phyloP scores from a whole-genome alignment of 352 stramenopile genomes.

The Phytopythium mirpurense region DNA sequence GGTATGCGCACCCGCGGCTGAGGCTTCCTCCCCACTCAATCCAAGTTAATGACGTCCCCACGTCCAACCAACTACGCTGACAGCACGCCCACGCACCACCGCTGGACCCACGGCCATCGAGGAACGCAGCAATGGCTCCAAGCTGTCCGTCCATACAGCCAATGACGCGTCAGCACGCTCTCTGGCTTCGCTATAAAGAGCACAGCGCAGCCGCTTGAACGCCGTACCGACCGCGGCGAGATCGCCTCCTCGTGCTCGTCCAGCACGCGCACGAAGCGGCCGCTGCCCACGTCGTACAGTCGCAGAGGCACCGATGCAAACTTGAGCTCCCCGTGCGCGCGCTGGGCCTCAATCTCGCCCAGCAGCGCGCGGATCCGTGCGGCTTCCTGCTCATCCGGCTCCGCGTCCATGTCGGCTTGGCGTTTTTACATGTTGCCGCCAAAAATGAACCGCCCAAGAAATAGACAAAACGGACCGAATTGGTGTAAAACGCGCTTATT shows the following conservation, averaged over 20 bases:
- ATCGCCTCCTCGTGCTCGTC: slow-evolving; percentile 50
- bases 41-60: no score
- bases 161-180: not conserved
- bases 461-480: not conserved
- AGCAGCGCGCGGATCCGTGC: slow-evolving; percentile 30
- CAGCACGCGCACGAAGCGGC: slow-evolving; percentile 57
- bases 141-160: not conserved
- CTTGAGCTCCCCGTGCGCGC: slow-evolving; percentile 13
- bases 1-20: no score
- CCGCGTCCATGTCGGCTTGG: not conserved
- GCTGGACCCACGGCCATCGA: not conserved
- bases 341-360: slow-evolving; percentile 24
- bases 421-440: not conserved
- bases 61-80: not conserved
- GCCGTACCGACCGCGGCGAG: slow-evolving; percentile 42
- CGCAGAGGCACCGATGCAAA: slow-evolving; percentile 22
- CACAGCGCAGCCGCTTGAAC: not conserved
- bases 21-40: not conserved
- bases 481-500: not conserved
- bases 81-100: not conserved
- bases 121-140: not conserved
- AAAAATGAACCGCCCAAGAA: not conserved
- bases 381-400: slow-evolving; percentile 18
- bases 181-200: not conserved
- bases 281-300: slow-evolving; percentile 30